phyloP scores from a whole-genome alignment of 371 early-diverging fungal species.

The Mucor piriformis region DNA sequence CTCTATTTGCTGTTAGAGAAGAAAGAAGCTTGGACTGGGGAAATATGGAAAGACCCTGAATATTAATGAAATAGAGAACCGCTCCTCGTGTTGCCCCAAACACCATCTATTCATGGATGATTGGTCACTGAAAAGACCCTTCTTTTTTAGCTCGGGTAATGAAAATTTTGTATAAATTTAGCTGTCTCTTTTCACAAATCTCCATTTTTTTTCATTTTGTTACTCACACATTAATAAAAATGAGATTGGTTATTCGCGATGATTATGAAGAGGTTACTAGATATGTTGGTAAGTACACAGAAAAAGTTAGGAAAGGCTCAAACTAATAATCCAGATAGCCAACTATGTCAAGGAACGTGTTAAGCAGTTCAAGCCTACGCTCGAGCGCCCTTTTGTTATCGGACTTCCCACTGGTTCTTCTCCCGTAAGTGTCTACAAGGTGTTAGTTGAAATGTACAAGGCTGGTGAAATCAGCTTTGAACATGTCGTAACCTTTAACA shows the following conservation, averaged over 20 bases:
- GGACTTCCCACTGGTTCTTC: constrained; percentile 87
- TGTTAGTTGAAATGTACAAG: constrained; percentile 53
- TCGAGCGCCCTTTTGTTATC: constrained; percentile 78
- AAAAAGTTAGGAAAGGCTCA: constrained; percentile 3
- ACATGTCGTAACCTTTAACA: constrained; percentile 67
- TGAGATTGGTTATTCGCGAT: constrained; percentile 76
- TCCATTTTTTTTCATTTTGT: constrained; percentile 4
- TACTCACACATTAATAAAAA: constrained; percentile 21
- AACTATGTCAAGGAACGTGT: constrained; percentile 56
- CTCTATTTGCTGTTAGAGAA: not conserved
- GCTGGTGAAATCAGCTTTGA: constrained; percentile 61
- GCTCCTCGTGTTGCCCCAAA: constrained; percentile 25
- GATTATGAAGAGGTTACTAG: constrained; percentile 64
- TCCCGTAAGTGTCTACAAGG: constrained; percentile 72
- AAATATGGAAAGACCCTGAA: constrained; percentile 18
- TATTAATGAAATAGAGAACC: constrained; percentile 9
- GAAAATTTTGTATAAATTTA: constrained; percentile 3
- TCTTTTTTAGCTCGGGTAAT: constrained; percentile 18
- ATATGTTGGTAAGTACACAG: constrained; percentile 58
- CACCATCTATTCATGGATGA: constrained; percentile 10
- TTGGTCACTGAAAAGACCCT: constrained; percentile 19
- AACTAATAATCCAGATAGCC: constrained; percentile 11
- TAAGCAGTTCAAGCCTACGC: constrained; percentile 74
- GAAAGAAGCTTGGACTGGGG: too few relatives aligned
- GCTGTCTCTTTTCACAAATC: constrained; percentile 2